Evolutionary conservation across 371 early-diverging fungal genomes (phyloP), one percentile per base, ranked within the genome.

Genomic region (Syncephalastrum sp.): DNA sequence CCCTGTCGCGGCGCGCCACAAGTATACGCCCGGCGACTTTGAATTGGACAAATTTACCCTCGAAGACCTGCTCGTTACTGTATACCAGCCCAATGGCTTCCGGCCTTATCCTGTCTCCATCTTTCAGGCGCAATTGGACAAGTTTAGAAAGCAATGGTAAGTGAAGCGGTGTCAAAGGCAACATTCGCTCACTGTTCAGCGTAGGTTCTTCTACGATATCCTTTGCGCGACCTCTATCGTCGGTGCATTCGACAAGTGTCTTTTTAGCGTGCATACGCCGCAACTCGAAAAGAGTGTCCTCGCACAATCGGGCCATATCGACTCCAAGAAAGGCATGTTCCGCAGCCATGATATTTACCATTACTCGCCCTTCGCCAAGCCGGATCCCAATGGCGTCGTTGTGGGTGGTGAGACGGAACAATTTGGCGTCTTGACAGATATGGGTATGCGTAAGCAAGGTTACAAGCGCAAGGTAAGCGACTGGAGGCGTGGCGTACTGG

Each of bases 171-270:
- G 8, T 10, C 24, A 16, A 49, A 21, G 33, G 33, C 16, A 17
- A 33, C 41, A 27, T 45, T 2, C 17, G n/a, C 24, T 50, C 38
- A 29, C 19, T 13, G 5, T 57, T 29, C 42, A 7, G 16, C 38
- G 38, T 10, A 74, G 75, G 75, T 65, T 97, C 8, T 84, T 94
- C 47, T 94, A 93, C 65, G 98, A 98, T 60, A 67, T 93, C 24
- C 70, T 98, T 29, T 87, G 90, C 56, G 97, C 97, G 1, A 89
- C 92, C 38, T 88, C 90, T 0, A 88, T 95, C 58, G 91, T 93
- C 1, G 98, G 98, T 6, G 89, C 90, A 65, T 94, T 93, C 64
- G 97, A 97, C 61, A 91, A 93, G 61, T 93, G 96, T 61, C 66
- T 97, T 44, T 98, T 98, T 57, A 92, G 92, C 56, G 87, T 97